phyloP scores from a whole-genome alignment of 768 basidiomycete species.

The Rhodotorula babjevae region DNA sequence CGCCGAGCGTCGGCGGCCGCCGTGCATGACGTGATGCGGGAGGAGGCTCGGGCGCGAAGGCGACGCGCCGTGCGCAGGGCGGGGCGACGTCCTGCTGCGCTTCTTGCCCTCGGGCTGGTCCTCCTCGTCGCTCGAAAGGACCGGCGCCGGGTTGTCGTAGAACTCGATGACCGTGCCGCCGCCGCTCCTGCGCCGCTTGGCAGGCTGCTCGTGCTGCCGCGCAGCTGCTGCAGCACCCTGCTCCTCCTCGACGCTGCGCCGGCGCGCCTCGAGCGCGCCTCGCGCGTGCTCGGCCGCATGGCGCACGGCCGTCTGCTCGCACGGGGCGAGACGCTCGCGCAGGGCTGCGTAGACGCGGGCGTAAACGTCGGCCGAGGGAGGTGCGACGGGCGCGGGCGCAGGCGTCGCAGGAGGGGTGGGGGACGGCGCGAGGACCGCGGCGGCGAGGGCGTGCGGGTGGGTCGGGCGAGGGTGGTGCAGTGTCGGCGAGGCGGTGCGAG shows the following conservation, averaged over 20 bases:
- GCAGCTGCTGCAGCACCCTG: too few species aligned
- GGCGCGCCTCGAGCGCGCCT: background rate
- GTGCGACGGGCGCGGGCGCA: background rate
- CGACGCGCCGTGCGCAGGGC: background rate
- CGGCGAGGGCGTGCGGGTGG: background rate
- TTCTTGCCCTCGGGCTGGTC: too few species aligned
- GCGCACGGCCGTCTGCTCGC: background rate
- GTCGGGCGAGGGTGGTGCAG: slow-evolving; percentile 6
- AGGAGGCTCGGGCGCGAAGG: too few species aligned
- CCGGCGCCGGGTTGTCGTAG: slow-evolving; percentile 20
- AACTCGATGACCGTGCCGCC: slow-evolving; percentile 1
- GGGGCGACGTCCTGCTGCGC: too few species aligned
- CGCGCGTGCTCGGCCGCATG: background rate
- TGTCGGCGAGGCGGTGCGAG: background rate
- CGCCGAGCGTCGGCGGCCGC: too few species aligned
- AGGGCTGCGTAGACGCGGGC: slow-evolving; percentile 12
- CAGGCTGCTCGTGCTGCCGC: too few species aligned
- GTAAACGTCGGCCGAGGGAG: slow-evolving; percentile 1
- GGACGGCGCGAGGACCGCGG: background rate
- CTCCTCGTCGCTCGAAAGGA: too few species aligned
- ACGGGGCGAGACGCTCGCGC: background rate
- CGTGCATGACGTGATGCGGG: too few species aligned
- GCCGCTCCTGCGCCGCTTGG: background rate
- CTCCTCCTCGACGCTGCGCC: background rate
- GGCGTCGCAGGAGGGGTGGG: background rate